phyloP scores from a whole-genome alignment of 139 green algal species.

The Asterochloris erici region DNA sequence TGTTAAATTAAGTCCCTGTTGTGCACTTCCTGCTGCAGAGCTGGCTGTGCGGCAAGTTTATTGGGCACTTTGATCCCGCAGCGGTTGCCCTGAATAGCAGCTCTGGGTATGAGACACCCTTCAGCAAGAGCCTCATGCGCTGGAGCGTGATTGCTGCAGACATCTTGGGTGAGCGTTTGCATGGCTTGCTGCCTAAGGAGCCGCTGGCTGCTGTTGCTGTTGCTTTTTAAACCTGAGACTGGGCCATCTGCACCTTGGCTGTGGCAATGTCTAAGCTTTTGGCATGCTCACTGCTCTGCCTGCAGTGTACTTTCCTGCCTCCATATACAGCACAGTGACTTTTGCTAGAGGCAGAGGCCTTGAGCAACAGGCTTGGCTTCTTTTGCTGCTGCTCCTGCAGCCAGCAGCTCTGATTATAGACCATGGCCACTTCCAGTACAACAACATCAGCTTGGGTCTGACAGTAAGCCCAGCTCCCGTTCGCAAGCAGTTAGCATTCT shows the following conservation, averaged over 20 bases:
- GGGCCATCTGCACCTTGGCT: too few species aligned
- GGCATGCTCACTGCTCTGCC: too few species aligned
- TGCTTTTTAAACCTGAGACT: too few species aligned
- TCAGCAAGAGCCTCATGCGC: slow-evolving; percentile 82
- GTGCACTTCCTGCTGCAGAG: slow-evolving; percentile 47
- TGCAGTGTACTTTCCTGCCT: slow-evolving; percentile 82
- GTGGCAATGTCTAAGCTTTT: too few species aligned
- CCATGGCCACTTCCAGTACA: slow-evolving; percentile 99
- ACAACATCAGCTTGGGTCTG: slow-evolving; percentile 86
- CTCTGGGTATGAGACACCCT: slow-evolving; percentile 75
- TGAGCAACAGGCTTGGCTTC: slow-evolving; percentile 11
- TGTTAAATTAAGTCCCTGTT: neutral
- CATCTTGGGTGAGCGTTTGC: slow-evolving; percentile 43
- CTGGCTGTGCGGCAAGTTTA: slow-evolving; percentile 67
- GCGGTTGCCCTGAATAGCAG: slow-evolving; percentile 67
- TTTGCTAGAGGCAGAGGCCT: slow-evolving; percentile 17
- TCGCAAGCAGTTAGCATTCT: neutral
- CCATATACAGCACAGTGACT: slow-evolving; percentile 22
- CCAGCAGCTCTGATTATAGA: slow-evolving; percentile 88
- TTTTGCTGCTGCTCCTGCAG: slow-evolving; percentile 69
- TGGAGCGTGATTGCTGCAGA: slow-evolving; percentile 81
- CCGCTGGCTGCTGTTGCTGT: too few species aligned
- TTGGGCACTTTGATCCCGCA: slow-evolving; percentile 65
- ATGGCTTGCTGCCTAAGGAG: neutral
- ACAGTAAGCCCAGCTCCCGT: slow-evolving; percentile 1